These are phyloP conservation scores for Globisporangium camurandrum DNA, from an alignment of 352 stramenopile species.

Conservation along the genomic window DNA sequence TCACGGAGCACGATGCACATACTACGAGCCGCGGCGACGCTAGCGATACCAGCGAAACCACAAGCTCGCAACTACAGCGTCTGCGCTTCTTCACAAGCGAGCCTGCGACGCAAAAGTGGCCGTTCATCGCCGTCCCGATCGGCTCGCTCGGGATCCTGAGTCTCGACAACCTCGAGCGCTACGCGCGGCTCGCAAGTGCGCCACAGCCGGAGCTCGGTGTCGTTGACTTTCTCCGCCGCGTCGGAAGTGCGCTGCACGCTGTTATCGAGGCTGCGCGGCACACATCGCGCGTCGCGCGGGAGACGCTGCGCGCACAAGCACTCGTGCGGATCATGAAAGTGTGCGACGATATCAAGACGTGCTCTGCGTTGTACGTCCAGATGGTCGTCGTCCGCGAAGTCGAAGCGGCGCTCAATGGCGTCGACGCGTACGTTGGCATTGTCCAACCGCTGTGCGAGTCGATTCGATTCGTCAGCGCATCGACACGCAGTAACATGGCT, in stretches of 20 bases:
- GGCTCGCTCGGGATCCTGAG: conserved; percentile 36
- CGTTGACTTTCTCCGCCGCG: conserved; percentile 60
- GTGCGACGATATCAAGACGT: conserved; percentile 31
- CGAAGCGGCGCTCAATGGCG: conserved; percentile 42
- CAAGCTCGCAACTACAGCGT: conserved; percentile 5
- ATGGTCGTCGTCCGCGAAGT: conserved; percentile 44
- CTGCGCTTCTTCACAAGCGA: conserved; percentile 36
- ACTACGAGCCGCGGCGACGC: not conserved
- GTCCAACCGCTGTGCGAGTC: conserved; percentile 38
- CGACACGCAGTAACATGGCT: conserved; percentile 42
- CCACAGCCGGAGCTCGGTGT: conserved; percentile 60
- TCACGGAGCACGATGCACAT: conserved; percentile 18
- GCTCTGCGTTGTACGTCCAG: conserved; percentile 27
- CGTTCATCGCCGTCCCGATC: conserved; percentile 60
- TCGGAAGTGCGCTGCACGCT: conserved; percentile 16
- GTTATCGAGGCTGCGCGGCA: conserved; percentile 12
- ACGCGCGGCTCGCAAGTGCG: conserved; percentile 29
- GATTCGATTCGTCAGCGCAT: conserved; percentile 46
- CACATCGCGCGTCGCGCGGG: conserved; percentile 1
- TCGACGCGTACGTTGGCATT: conserved; percentile 60
- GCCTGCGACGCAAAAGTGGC: conserved; percentile 26
- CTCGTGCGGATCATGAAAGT: conserved; percentile 40
- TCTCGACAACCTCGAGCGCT: conserved; percentile 55
- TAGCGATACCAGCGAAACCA: not conserved
- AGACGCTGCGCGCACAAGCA: conserved; percentile 22